phyloP scores from a whole-genome alignment of 371 early-diverging fungal species.

The Actinomortierella ambigua region DNA sequence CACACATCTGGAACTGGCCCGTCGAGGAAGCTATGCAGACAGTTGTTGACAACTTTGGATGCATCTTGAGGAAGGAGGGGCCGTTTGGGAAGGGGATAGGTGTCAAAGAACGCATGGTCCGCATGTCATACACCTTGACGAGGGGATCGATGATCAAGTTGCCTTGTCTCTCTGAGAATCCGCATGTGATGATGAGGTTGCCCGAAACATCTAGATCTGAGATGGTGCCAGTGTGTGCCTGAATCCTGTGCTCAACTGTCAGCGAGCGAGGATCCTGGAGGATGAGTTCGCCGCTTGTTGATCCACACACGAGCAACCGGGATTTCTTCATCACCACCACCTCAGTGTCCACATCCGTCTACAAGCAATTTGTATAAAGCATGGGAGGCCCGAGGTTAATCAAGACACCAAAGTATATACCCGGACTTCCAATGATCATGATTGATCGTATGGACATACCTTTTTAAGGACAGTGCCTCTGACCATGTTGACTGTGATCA shows the following conservation, averaged over 20 bases:
- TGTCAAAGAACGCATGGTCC: constrained; percentile 72
- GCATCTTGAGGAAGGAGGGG: constrained; percentile 74
- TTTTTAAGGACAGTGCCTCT: constrained; percentile 66
- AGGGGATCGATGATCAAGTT: constrained; percentile 73
- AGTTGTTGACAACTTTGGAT: constrained; percentile 71
- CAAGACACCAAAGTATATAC: too few species aligned
- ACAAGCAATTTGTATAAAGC: too few species aligned
- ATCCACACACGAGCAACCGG: constrained; percentile 72
- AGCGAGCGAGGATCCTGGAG: constrained; percentile 74
- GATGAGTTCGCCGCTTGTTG: constrained; percentile 68
- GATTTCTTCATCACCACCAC: constrained; percentile 75
- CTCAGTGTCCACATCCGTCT: constrained; percentile 42
- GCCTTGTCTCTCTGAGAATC: constrained; percentile 74
- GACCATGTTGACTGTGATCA: constrained; percentile 68
- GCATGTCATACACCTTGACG: constrained; percentile 85
- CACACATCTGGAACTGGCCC: constrained; percentile 77
- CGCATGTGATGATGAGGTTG: constrained; percentile 77
- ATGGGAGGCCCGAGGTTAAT: too few species aligned
- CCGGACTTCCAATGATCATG: too few species aligned
- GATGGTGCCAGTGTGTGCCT: constrained; percentile 79
- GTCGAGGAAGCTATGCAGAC: constrained; percentile 72
- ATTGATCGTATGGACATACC: constrained; percentile 48
- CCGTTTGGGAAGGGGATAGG: constrained; percentile 78
- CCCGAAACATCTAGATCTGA: constrained; percentile 80
- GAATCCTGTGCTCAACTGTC: constrained; percentile 70